These are phyloP conservation scores for Meyerozyma carpophila DNA, from an alignment of 1,139 yeast species.

Conservation along the genomic window DNA sequence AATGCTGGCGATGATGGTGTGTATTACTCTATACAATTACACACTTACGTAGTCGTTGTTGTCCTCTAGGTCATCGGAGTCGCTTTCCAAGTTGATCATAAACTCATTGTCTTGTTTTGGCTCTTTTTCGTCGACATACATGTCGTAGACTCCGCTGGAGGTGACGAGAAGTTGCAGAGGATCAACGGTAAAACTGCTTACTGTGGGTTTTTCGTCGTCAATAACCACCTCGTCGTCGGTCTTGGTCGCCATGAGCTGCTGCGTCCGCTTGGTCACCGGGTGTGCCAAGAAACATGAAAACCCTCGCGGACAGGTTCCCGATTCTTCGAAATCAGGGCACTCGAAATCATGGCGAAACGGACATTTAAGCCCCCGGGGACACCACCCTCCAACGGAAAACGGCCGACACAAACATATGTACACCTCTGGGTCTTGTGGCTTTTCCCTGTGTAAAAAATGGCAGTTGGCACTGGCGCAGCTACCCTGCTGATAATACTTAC, in stretches of 20 bases:
- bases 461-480: conserved; percentile 55
- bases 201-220: conserved; percentile 10
- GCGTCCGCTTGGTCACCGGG: conserved; percentile 26
- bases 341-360: conserved; percentile 51
- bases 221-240: conserved; percentile 6
- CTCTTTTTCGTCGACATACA: conserved; percentile 19
- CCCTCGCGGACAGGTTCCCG: conserved; percentile 51
- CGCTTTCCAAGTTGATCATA: conserved; percentile 4
- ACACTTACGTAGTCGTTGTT: conserved; percentile 19
- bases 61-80: conserved; percentile 29
- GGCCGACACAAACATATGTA: conserved; percentile 55
- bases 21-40: not conserved
- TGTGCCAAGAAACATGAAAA: conserved; percentile 47
- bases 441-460: conserved; percentile 41
- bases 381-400: conserved; percentile 66
- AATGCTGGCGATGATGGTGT: not conserved
- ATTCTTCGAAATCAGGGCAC: conserved; percentile 69
- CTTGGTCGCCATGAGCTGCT: conserved; percentile 20
- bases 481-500: conserved; percentile 47
- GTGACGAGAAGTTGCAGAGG: conserved; percentile 21
- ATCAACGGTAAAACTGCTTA: conserved; percentile 33
- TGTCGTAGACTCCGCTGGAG: conserved; percentile 21
- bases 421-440: conserved; percentile 26
- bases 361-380: conserved; percentile 57
- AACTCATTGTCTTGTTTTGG: not conserved